Percentiles rank a stretch among this genome's conserved stretches.
Conservation (phyloP, 805 yeast genomes). For the Metschnikowia matae region DNA sequence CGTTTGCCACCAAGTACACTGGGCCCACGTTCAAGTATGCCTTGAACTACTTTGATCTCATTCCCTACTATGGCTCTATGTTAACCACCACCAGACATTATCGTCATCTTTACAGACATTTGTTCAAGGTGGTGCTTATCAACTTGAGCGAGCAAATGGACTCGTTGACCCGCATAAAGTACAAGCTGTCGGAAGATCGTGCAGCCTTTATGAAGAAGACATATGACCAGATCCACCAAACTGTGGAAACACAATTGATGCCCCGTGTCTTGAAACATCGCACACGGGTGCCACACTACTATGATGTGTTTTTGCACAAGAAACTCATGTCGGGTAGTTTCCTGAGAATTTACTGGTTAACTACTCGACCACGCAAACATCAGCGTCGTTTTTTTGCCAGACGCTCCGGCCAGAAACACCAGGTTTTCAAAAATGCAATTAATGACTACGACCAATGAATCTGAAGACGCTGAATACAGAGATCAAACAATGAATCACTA, state of each 20-base stretch:
- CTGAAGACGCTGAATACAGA: too few relatives aligned
- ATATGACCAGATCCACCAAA: conserved; percentile 24
- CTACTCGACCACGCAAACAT: conserved; percentile 6
- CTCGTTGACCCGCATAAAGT: conserved; percentile 33
- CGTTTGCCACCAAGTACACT: conserved; percentile 12
- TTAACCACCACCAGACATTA: conserved; percentile 22
- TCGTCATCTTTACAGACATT: conserved; percentile 27
- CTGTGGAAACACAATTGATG: conserved; percentile 25
- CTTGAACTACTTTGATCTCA: conserved; percentile 28
- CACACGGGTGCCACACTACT: conserved; percentile 8
- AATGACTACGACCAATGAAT: not conserved
- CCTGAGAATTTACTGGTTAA: conserved; percentile 32
- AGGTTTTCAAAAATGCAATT: not conserved
- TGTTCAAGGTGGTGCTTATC: conserved; percentile 33
- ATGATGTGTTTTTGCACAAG: conserved; percentile 26
- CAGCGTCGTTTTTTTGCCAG: not conserved
- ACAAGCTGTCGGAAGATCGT: conserved; percentile 27
- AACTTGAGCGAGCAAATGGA: conserved; percentile 39
- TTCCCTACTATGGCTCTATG: conserved; percentile 33
- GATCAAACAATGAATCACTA: too few relatives aligned
- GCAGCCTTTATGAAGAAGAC: conserved; percentile 26
- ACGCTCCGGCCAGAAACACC: not conserved
- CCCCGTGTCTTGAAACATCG: conserved; percentile 20
- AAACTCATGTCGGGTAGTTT: conserved; percentile 24
- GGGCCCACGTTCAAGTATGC: conserved; percentile 25